These are phyloP conservation scores for Penicillium maclennaniae DNA, from an alignment of 495 filamentous ascomycete genomes.

Conservation along the genomic window DNA sequence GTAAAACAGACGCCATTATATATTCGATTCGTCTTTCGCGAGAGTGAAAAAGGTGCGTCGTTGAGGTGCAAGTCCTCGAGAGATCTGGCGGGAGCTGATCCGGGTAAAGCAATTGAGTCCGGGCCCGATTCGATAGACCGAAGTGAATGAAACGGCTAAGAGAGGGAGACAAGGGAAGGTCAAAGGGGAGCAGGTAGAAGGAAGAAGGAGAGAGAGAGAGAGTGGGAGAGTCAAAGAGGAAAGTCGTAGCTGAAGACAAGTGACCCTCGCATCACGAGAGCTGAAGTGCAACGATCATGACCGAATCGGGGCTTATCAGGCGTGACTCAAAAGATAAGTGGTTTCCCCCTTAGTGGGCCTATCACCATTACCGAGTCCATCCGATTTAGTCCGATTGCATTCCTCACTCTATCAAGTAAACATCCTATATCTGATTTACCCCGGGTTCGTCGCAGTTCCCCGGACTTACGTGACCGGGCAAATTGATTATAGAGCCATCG, in stretches of 20 bases:
- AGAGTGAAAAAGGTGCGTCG: not conserved
- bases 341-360: not conserved
- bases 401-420: not conserved
- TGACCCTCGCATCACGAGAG: constrained; percentile 13
- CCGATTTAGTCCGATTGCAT: not conserved
- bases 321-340: constrained; percentile 9
- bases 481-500: not conserved
- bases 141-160: not conserved
- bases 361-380: not conserved
- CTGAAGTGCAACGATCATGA: constrained; percentile 4
- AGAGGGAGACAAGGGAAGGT: not conserved
- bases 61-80: not conserved
- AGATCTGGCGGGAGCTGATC: constrained; percentile 1
- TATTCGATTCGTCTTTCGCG: not conserved
- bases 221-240: not conserved
- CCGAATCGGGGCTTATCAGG: constrained; percentile 1
- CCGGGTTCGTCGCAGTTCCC: not conserved
- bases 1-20: constrained; percentile 30
- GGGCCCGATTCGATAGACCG: not conserved
- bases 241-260: not conserved
- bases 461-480: not conserved
- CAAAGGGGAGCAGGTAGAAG: not conserved
- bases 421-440: not conserved
- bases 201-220: not conserved
- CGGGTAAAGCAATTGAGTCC: not conserved